Evolutionary conservation across 805 yeast genomes (phyloP).

Genomic region (Zygotorulaspora florentina): DNA sequence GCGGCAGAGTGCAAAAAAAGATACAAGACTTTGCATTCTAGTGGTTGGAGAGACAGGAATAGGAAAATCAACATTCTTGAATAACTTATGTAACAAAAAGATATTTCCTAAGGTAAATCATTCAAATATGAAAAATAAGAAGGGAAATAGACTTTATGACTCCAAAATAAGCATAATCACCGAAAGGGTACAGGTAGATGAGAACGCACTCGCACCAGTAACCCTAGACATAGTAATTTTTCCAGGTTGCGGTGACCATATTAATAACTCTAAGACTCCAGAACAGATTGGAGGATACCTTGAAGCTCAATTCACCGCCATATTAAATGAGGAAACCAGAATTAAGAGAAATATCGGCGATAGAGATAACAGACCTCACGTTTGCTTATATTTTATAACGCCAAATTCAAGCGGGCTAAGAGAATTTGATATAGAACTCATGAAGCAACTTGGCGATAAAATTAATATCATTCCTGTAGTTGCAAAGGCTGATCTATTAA

Average conservation of each 20-base stretch:
- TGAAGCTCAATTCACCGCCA: constrained; percentile 66
- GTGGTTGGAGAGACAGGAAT: constrained; percentile 70
- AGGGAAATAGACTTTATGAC: constrained; percentile 35
- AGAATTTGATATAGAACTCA: constrained; percentile 56
- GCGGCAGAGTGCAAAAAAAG: constrained; percentile 59
- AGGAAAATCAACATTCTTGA: constrained; percentile 71
- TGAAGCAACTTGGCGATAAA: constrained; percentile 62
- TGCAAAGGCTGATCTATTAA: constrained; percentile 74
- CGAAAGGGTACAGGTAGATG: constrained; percentile 51
- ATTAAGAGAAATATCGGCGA: constrained; percentile 70
- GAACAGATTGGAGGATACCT: constrained; percentile 53
- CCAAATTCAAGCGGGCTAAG: constrained; percentile 48
- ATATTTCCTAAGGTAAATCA: constrained; percentile 34
- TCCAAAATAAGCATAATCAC: constrained; percentile 44
- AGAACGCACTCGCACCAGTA: constrained; percentile 50
- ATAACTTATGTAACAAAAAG: constrained; percentile 55
- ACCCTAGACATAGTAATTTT: constrained; percentile 59
- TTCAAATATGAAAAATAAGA: constrained; percentile 19
- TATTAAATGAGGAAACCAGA: constrained; percentile 69
- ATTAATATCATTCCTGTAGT: constrained; percentile 84
- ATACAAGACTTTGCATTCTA: constrained; percentile 61
- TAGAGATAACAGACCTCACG: constrained; percentile 75
- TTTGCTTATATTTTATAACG: constrained; percentile 70
- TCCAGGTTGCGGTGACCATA: constrained; percentile 72
- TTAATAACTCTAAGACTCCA: constrained; percentile 55